These are phyloP conservation scores for Solanum chacoense DNA, from an alignment of 305 asterid genomes.

Conservation along the genomic window DNA sequence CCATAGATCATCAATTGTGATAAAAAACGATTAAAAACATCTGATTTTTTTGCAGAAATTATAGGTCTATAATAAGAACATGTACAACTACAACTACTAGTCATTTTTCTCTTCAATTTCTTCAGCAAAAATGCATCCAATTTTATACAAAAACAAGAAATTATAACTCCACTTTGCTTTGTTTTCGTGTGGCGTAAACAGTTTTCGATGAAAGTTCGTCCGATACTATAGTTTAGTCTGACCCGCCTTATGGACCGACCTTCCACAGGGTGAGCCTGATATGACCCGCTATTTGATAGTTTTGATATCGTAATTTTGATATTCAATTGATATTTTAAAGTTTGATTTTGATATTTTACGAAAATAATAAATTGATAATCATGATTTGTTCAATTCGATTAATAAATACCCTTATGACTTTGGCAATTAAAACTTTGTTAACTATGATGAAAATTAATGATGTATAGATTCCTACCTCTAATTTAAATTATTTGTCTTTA, in stretches of 20 bases:
- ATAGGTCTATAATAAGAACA: not conserved
- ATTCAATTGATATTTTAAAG: no score
- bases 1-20: not conserved
- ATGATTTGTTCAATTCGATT: rapidly evolving
- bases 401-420: rapidly evolving
- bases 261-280: no score
- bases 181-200: constrained; percentile 25
- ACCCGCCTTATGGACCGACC: not conserved
- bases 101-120: constrained; percentile 1
- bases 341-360: rapidly evolving
- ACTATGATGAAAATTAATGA: not conserved
- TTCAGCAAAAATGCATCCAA: not conserved
- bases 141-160: not conserved
- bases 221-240: not conserved
- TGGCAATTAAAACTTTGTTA: no score
- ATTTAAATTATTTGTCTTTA: not conserved
- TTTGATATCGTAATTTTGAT: no score
- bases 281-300: no score
- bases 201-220: constrained; percentile 11
- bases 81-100: not conserved
- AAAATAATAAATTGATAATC: rapidly evolving
- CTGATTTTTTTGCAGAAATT: not conserved
- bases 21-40: not conserved
- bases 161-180: not conserved
- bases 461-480: not conserved